Conservation (phyloP, 202 grass and related monocot genomes). For the Panicum hallii region DNA sequence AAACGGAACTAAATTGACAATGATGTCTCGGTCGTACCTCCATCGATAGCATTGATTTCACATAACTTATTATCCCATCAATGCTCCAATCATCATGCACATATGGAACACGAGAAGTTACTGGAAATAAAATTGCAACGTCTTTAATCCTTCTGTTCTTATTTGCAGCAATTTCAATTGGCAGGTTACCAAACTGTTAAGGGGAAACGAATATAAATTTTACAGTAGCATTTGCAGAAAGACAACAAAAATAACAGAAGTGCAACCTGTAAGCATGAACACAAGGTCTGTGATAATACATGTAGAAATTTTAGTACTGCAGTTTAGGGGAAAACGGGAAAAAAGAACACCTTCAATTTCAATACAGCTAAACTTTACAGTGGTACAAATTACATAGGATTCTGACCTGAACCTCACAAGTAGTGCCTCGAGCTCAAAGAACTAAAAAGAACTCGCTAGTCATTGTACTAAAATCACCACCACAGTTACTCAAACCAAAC, state of each 20-base stretch:
- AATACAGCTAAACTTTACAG: slow-evolving; percentile 2
- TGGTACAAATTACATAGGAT: background rate
- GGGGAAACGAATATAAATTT: background rate
- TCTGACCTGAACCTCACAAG: background rate
- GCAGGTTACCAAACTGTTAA: slow-evolving; percentile 38
- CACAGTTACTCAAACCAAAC: background rate
- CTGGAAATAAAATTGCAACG: slow-evolving; percentile 40
- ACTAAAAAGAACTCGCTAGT: background rate
- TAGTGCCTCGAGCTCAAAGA: background rate
- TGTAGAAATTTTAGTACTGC: background rate
- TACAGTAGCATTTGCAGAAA: background rate
- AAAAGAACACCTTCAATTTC: background rate
- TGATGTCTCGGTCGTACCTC: slow-evolving; percentile 9
- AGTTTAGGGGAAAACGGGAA: background rate
- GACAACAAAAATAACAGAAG: background rate
- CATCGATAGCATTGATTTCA: background rate
- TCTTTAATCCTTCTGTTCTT: slow-evolving; percentile 1
- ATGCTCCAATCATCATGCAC: slow-evolving; percentile 45
- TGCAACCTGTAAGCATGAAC: background rate
- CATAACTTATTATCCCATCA: slow-evolving; percentile 33
- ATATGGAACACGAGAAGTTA: slow-evolving; percentile 30
- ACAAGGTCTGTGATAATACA: background rate
- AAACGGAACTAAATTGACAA: slow-evolving; percentile 7
- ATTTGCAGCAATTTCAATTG: slow-evolving; percentile 48
- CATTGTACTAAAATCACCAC: background rate